These are phyloP conservation scores for Chlamydomonas sphaeroides DNA, from an alignment of 139 green algal genomes.

Conservation along the genomic window DNA sequence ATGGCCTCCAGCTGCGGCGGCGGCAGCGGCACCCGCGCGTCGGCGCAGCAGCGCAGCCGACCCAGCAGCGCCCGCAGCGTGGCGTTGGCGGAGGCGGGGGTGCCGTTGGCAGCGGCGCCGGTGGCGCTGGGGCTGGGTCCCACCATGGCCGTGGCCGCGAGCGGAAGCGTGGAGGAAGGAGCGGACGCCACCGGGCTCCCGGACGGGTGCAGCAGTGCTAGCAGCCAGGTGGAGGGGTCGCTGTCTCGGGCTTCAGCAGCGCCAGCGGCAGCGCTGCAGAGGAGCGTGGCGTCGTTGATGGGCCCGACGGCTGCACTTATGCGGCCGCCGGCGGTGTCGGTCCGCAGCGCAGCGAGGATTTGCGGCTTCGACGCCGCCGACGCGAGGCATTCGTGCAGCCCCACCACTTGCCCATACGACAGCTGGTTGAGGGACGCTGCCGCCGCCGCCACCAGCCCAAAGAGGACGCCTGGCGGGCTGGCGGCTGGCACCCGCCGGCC, in stretches of 20 bases:
- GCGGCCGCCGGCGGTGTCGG: too few relatives aligned
- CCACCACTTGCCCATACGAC: constrained; percentile 8
- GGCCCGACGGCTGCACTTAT: too few relatives aligned
- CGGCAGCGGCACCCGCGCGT: constrained; percentile 17
- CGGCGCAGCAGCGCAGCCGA: constrained; percentile 13
- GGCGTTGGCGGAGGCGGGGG: too few relatives aligned
- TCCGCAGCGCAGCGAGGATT: not conserved
- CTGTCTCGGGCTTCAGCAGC: too few relatives aligned
- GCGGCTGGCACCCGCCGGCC: too few relatives aligned
- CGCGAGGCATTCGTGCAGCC: not conserved
- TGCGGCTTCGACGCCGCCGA: not conserved
- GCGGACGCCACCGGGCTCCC: too few relatives aligned
- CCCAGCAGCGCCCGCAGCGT: not conserved
- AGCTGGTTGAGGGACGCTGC: not conserved
- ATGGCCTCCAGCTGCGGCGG: constrained; percentile 1
- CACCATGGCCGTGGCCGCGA: too few relatives aligned
- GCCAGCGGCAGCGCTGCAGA: not conserved
- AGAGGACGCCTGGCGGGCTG: too few relatives aligned
- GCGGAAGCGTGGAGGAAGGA: too few relatives aligned
- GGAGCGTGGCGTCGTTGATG: too few relatives aligned
- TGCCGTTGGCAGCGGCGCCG: too few relatives aligned
- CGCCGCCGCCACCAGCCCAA: not conserved
- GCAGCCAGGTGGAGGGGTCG: not conserved
- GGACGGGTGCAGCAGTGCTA: not conserved
- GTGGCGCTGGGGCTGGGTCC: too few relatives aligned